Base-by-base conservation (phyloP, 169 alveolate genomes). In the Sarcocystis neurona region DNA sequence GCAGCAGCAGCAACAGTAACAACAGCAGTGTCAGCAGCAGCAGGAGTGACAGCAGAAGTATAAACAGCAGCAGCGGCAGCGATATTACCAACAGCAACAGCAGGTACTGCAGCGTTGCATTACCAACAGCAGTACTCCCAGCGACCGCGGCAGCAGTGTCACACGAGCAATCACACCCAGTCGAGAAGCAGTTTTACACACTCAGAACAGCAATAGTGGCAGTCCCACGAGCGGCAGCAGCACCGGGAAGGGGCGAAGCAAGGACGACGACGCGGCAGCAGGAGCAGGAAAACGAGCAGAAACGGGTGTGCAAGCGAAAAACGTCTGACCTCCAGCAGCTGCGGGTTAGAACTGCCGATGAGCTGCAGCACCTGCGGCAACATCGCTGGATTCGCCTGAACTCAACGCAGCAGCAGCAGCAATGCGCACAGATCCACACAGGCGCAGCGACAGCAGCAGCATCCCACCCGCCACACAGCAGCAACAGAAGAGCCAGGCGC, bases 371-470 rank as follows among this genome's bases (percentile, higher is more conserved):
- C 87, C 84, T 94, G 97, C 5, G 95, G 98, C 34, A 97, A 92
- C 77, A 95, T 92, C 80, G 95, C 96, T 2, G 98, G 98, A 84
- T 97, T 96, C n/a, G 97, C 93, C 93, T 94, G 97, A 58, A 34
- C 75, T 20, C 20, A 18, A 79, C 10, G 75, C 30, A 79, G 18
- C 72, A 41, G 18, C 10, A 75, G 5, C 56, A 84, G 79, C 15
- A 48, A 58, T 1, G 20, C 58, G 32, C 10, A 6, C 50, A 48
- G 47, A 46, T 10, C 6, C 48, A 44, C 32, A 79, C 5, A 79
- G 20, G 23, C n/a, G 23, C 12, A 72, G 23, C 12, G 66, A 53
- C 66, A 53, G 66, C n/a, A n/a, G n/a, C n/a, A n/a, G n/a, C n/a
- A n/a, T n/a, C n/a, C n/a, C n/a, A n/a, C n/a, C n/a, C n/a, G n/a